Base-by-base conservation (phyloP, 768 basidiomycete species). In the Sistotremastrum niveocremeum region DNA sequence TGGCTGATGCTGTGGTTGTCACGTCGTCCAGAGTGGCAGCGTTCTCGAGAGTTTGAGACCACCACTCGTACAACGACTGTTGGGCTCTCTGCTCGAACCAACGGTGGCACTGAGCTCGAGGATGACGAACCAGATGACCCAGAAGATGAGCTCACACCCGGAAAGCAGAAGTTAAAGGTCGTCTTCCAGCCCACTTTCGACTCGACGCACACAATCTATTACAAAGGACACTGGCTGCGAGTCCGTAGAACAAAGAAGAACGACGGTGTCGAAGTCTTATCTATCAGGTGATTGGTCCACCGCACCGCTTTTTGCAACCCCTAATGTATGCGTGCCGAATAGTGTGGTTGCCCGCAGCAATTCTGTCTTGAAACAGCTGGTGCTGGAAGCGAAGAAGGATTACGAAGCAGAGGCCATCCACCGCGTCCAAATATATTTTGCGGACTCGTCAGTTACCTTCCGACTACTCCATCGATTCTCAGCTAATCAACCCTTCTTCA, bases 1-100 rank as follows among this genome's bases (percentile, higher is more conserved):
- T 89, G 85, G 85, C 72, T 89, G 44, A 88, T 88, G 83, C 72
- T 87, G 33, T 89, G 85, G 85, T 76, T 89, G 42, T 84, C 84
- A 38, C 79, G 84, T 44, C 73, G 83, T 67, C 72, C 85, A 37
- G 85, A 88, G 62, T 88, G 85, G 85, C 85, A 88, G 56, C 80
- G 84, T 36, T 86, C 85, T 6, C 76, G 86, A 47, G 86, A 89
- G 62, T 87, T 89, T 50, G 86, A 89, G 65, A 87, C 85, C 0
- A 89, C 86, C 11, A 88, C 85, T 8, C 76, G 85, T 35, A 73
- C 79, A 0, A 69, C 77, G 7, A 77, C 76, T 3, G 74, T 80
- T 3, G 76, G 78, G 28, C 69, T 74, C 49, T 68, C 72, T 45
- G 63, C 67, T 34, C 66, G 69, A 11, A 60, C 65, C 33, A 63